Evolutionary conservation across 768 basidiomycete species (phyloP).

Genomic region (Kwoniella pini): DNA sequence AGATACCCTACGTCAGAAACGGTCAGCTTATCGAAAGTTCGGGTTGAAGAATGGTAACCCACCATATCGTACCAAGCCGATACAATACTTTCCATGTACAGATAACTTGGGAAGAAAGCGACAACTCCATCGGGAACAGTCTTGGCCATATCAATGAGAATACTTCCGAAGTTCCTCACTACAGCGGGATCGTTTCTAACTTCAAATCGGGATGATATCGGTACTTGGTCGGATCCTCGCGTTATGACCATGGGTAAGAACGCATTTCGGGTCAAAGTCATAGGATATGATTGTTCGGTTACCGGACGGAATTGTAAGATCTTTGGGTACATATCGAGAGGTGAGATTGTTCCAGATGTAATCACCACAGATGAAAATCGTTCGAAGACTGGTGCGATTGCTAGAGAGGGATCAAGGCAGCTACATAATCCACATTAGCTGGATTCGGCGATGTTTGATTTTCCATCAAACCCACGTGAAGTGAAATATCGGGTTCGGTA

Average conservation of each 20-base stretch:
- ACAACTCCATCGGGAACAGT: slow-evolving; percentile 98
- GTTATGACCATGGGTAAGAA: slow-evolving; percentile 97
- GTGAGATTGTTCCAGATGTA: slow-evolving; percentile 97
- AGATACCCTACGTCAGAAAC: slow-evolving; percentile 70
- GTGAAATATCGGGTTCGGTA: slow-evolving; percentile 98
- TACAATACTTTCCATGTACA: slow-evolving; percentile 99
- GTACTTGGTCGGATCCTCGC: slow-evolving; percentile 95
- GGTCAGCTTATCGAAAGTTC: neutral
- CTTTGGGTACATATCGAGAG: slow-evolving; percentile 99
- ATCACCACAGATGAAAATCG: slow-evolving; percentile 98
- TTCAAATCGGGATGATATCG: slow-evolving; percentile 97
- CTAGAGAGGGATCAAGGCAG: slow-evolving; percentile 94
- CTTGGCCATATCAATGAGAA: slow-evolving; percentile 96
- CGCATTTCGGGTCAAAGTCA: slow-evolving; percentile 94
- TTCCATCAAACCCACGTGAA: slow-evolving; percentile 73
- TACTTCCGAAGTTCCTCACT: slow-evolving; percentile 97
- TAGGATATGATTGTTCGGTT: slow-evolving; percentile 93
- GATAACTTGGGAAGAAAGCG: slow-evolving; percentile 97
- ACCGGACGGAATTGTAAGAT: slow-evolving; percentile 98
- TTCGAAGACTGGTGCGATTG: slow-evolving; percentile 97
- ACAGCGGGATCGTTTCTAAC: slow-evolving; percentile 99
- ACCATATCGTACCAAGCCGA: slow-evolving; percentile 99
- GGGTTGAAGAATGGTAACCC: slow-evolving; percentile 44
- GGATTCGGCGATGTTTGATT: no score
- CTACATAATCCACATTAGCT: slow-evolving; percentile 57